These are phyloP conservation scores for Termitomyces sp. DNA, from an alignment of 768 basidiomycete genomes.

Conservation along the genomic window DNA sequence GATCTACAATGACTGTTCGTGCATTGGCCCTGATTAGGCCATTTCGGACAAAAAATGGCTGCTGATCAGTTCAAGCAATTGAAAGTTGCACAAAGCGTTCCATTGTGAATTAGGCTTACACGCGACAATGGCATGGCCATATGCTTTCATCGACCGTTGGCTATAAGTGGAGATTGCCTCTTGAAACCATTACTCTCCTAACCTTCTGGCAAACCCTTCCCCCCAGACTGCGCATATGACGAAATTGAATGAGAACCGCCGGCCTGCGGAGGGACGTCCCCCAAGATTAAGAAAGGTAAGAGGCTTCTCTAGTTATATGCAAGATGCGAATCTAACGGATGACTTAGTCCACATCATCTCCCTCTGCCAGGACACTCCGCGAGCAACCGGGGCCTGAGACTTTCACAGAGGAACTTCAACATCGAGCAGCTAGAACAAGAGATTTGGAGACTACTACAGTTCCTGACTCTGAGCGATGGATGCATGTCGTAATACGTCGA, in stretches of 20 bases:
- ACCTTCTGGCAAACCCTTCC: slow-evolving; percentile 1
- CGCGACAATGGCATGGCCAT: slow-evolving; percentile 18
- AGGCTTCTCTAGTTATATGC: neutral
- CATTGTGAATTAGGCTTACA: slow-evolving; percentile 7
- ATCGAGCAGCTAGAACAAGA: slow-evolving; percentile 10
- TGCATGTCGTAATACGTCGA: slow-evolving; percentile 27
- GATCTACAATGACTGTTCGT: neutral
- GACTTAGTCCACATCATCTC: slow-evolving; percentile 23
- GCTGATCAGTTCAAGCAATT: neutral
- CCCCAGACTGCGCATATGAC: neutral
- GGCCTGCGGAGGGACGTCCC: slow-evolving; percentile 7
- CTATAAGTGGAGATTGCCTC: slow-evolving; percentile 9
- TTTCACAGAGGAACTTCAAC: slow-evolving; percentile 15
- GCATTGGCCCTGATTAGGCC: slow-evolving; percentile 6
- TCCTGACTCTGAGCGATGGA: slow-evolving; percentile 23
- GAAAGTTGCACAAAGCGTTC: slow-evolving; percentile 3
- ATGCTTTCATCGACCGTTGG: neutral
- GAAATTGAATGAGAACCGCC: neutral
- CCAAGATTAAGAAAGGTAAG: slow-evolving; percentile 24
- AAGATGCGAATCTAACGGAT: neutral
- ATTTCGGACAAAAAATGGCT: slow-evolving; percentile 1
- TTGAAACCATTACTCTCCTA: slow-evolving; percentile 10
- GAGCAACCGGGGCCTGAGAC: neutral
- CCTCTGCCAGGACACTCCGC: slow-evolving; percentile 14
- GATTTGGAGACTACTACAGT: slow-evolving; percentile 4